Conservation (phyloP, 164 flowering plant genomes). For the Vitis riparia region DNA sequence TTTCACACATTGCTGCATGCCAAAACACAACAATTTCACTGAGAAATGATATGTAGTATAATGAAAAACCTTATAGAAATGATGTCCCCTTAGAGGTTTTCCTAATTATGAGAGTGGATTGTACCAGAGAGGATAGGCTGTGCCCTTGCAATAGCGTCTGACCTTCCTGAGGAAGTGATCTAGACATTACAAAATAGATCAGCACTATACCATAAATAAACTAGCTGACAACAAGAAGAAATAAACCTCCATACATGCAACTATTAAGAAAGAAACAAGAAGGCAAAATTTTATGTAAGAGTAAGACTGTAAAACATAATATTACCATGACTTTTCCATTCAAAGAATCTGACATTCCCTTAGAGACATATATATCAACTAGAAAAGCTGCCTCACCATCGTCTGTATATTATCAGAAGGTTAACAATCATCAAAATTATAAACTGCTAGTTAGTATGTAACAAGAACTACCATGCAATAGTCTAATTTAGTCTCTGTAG, state of each 20-base stretch:
- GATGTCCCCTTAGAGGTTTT: background rate
- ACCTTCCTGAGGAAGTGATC: conserved; percentile 74
- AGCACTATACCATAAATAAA: conserved; percentile 4
- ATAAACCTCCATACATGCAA: background rate
- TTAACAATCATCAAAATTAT: background rate
- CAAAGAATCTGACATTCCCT: conserved; percentile 49
- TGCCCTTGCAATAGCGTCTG: conserved; percentile 67
- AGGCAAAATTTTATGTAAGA: background rate
- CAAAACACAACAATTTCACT: conserved; percentile 15
- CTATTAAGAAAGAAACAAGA: background rate
- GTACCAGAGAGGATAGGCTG: conserved; percentile 74
- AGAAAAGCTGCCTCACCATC: conserved; percentile 29
- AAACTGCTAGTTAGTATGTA: too few species aligned
- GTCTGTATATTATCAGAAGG: conserved; percentile 36
- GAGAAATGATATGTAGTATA: background rate
- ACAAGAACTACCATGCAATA: too few species aligned
- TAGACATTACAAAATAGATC: conserved; percentile 22
- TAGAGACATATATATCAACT: conserved; percentile 66
- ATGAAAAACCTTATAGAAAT: background rate
- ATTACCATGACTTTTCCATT: conserved; percentile 69
- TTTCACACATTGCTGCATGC: conserved; percentile 75
- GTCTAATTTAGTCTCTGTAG: too few species aligned
- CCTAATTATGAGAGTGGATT: background rate
- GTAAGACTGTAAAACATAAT: background rate
- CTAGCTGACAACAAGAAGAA: background rate